Conservation (phyloP, 2,329 filamentous ascomycete genomes). For the Colletotrichum musae region DNA sequence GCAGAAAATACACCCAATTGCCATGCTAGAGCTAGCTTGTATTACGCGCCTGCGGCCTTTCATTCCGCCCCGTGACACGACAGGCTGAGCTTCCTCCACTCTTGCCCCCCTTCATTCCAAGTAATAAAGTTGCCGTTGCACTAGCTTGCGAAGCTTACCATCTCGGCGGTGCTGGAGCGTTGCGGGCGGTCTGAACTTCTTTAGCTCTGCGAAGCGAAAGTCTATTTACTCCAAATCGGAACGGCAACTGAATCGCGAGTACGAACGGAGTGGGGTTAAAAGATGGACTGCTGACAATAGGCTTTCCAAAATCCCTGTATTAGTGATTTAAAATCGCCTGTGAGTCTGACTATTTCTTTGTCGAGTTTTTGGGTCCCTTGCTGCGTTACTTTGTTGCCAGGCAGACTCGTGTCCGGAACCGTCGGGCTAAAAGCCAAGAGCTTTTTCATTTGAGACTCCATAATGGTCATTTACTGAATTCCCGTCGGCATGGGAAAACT, state of each 20-base stretch:
- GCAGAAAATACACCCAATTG: neutral
- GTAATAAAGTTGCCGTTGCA: conserved; percentile 11
- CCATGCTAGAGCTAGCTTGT: conserved; percentile 11
- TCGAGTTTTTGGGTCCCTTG: neutral
- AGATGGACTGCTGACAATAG: conserved; percentile 11
- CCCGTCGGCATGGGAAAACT: neutral
- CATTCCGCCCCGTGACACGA: neutral
- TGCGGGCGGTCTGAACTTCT: conserved; percentile 4
- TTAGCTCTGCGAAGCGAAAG: conserved; percentile 20
- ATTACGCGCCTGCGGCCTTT: conserved; percentile 6
- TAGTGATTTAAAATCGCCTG: too few species aligned
- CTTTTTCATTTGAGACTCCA: neutral
- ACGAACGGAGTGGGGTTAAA: neutral
- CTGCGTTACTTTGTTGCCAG: neutral
- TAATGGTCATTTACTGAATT: neutral
- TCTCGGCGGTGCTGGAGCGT: neutral
- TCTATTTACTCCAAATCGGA: neutral
- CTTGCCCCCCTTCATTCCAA: neutral
- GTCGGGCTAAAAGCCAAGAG: neutral
- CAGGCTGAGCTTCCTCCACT: neutral
- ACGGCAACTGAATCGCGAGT: neutral
- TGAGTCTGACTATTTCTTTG: conserved; percentile 7
- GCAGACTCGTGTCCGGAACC: conserved; percentile 19
- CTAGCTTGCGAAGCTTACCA: neutral
- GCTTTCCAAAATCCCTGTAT: conserved; percentile 14